phyloP scores from a whole-genome alignment of 345 rosid genomes.

The Citropsis articulata region DNA sequence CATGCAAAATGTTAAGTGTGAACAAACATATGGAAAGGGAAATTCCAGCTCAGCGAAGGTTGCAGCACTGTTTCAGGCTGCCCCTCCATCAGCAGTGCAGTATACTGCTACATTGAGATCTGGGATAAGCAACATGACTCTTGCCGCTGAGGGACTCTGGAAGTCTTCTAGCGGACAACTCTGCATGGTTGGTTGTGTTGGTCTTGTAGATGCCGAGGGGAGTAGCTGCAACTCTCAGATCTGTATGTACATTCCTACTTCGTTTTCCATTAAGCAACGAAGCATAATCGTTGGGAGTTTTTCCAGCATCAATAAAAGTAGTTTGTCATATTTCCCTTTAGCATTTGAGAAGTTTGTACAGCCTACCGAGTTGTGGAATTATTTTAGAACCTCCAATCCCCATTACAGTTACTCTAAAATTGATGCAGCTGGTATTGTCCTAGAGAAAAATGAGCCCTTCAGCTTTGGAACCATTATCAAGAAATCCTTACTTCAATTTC shows the following conservation, averaged over 20 bases:
- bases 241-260: conserved; percentile 67
- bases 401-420: conserved; percentile 67
- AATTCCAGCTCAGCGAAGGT: conserved; percentile 45
- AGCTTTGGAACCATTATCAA: conserved; percentile 64
- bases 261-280: conserved; percentile 72
- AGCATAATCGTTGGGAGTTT: conserved; percentile 71
- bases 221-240: conserved; percentile 55
- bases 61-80: conserved; percentile 66
- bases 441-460: conserved; percentile 61
- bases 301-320: conserved; percentile 36
- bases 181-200: conserved; percentile 85
- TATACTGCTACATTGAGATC: conserved; percentile 47
- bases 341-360: conserved; percentile 69
- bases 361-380: conserved; percentile 69
- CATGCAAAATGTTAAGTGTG: conserved; percentile 62
- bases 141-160: conserved; percentile 84
- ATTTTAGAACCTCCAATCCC: conserved; percentile 47
- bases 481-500: conserved; percentile 72
- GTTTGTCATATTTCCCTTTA: conserved; percentile 47
- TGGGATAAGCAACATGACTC: conserved; percentile 60
- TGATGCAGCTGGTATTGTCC: conserved; percentile 50
- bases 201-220: conserved; percentile 40
- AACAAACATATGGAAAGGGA: conserved; percentile 31
- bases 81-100: conserved; percentile 45
- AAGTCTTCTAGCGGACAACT: conserved; percentile 73